Evolutionary conservation across 1,284 basidiomycete genomes (phyloP), one percentile per base, ranked within the genome.

Genomic region (Ganoderma lucidum): DNA sequence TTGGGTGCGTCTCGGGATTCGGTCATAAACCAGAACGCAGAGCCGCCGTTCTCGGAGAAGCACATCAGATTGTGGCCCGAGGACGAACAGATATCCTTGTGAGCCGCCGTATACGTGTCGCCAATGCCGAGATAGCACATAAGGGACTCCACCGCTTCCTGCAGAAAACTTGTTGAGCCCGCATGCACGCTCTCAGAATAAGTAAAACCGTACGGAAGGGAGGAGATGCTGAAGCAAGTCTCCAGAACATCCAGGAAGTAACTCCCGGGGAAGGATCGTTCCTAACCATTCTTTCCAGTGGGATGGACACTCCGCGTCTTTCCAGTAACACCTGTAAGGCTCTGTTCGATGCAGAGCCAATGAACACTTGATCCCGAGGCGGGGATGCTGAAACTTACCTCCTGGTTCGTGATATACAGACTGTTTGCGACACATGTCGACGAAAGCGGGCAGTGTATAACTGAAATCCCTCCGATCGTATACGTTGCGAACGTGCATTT

Each of bases 1-100:
- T 75, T 76, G 10, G 83, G 80, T 10, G 90, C 87, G 67, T 83
- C 84, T 0, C 84, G 81, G 53, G 88, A 84, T 64, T 84, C 81
- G 2, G 93, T 93, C 91, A 94, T 93, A 78, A 94, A 94, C 93
- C 93, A 94, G 75, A 89, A 93, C 1, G 93, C 89, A 1, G 88
- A 90, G 0, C 90, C 92, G 51, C 78, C 83, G 35, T 88, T 81
- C 75, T 93, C 91, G 0, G 92, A 87, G 75, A 90, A 89, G 74
- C 88, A 90, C 93, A 94, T 94, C 14, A 94, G 81, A 75, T 94
- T 94, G 62, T 94, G 93, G 9, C 93, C 93, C 3, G 90, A 90
- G 1, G 92, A 94, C 0, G 87, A 92, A 74, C 93, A 94, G 0
- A 91, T 83, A 78, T 94, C 93, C 78, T 94, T 94, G 76, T 94